Base-by-base conservation (phyloP, 176 grass and related monocot species). In the Dactylis glomerata region DNA sequence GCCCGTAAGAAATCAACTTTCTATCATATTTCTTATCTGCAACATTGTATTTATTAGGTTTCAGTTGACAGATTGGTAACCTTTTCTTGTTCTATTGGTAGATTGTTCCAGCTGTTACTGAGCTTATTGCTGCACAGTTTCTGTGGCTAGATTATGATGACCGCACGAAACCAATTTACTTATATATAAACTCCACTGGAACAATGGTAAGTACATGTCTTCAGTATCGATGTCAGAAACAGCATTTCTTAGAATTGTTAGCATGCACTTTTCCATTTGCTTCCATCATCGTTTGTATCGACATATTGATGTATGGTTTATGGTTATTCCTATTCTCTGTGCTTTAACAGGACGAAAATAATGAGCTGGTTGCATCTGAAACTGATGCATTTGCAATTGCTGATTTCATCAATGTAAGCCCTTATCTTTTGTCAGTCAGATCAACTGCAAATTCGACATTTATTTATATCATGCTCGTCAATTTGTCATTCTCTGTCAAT, bases 101-200 rank as follows among this genome's bases (percentile, higher is more conserved):
- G 78, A 86, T 91, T 61, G 63, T 76, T 72, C 88, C 93, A 79
- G 83, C 91, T 57, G 89, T 95, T 26, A 90, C 96, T 38, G 91
- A 98, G 93, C 96, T 95, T 92, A 89, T 95, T 85, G 84, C 87
- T 72, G 87, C 89, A 75, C 96, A 98, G 78, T 81, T 98, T 73
- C 83, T 93, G 56, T 98, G 87, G 91, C 81, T 98, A 82, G 91
- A 98, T 68, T 94, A 84, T 77, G 91, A 91, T 20, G 86, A 94
- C 40, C 84, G 89, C 68, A 90, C 96, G 14, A 98, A 94, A 84
- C 96, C 95, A 61, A 94, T 98, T 73, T 96, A 94, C 76, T 63
- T 98, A 23, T 93, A 94, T 62, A 94, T 96, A 81, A 95, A 95
- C 68, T 96, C 89, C 37, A 73, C 89, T 49, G 91, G 91, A 57